Conservation (phyloP, 2,329 filamentous ascomycete species). For the Colletotrichum salicis region DNA sequence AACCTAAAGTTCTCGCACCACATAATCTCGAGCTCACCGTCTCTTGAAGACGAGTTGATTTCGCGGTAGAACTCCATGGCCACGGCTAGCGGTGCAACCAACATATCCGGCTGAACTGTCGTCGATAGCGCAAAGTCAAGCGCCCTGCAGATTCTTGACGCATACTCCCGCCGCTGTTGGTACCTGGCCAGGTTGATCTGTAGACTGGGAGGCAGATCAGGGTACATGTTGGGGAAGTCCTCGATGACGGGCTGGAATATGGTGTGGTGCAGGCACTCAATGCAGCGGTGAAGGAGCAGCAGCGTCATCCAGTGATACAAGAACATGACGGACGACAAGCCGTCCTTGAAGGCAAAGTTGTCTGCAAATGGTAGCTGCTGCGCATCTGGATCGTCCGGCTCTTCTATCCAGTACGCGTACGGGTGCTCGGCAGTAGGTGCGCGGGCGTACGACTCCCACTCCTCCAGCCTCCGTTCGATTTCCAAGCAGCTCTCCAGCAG, state of each 20-base stretch:
- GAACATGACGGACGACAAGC: constrained; percentile 57
- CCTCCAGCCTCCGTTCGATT: constrained; percentile 58
- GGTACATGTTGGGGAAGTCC: constrained; percentile 51
- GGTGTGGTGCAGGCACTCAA: constrained; percentile 56
- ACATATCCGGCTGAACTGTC: constrained; percentile 58
- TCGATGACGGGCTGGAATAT: constrained; percentile 57
- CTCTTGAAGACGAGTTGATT: constrained; percentile 50
- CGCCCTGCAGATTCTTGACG: constrained; percentile 61
- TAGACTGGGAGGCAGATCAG: constrained; percentile 49
- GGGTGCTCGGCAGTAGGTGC: constrained; percentile 42
- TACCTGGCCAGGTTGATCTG: constrained; percentile 56
- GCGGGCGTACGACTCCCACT: constrained; percentile 55
- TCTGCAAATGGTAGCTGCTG: constrained; percentile 56
- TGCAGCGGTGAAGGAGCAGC: constrained; percentile 59
- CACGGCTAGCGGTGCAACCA: constrained; percentile 55
- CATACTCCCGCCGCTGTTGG: constrained; percentile 55
- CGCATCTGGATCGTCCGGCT: constrained; percentile 42
- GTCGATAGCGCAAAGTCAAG: constrained; percentile 58
- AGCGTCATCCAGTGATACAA: constrained; percentile 66
- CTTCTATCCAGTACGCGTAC: constrained; percentile 54
- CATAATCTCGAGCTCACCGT: constrained; percentile 56
- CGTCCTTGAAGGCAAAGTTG: constrained; percentile 56
- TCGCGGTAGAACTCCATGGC: constrained; percentile 55
- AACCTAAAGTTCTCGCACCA: constrained; percentile 59
- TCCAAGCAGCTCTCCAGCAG: constrained; percentile 59